These are phyloP conservation scores for Colletotrichum sp. DNA, from an alignment of 2,329 filamentous ascomycete genomes.

Conservation along the genomic window DNA sequence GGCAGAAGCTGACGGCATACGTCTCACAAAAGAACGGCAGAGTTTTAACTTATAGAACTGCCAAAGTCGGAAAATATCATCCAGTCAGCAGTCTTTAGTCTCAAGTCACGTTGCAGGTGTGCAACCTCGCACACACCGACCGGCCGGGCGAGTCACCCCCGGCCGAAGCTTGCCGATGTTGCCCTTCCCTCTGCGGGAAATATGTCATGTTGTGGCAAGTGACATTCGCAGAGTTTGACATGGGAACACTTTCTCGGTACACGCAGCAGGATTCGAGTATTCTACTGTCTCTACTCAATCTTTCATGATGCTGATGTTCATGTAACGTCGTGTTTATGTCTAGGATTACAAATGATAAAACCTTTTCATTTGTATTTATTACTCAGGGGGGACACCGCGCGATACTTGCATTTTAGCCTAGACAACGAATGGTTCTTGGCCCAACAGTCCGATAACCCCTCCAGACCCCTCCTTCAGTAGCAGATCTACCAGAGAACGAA, in stretches of 20 bases:
- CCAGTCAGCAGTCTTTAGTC: neutral
- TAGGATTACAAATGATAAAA: neutral
- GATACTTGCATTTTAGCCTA: neutral
- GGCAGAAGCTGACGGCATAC: neutral
- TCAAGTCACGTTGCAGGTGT: neutral
- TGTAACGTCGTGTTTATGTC: neutral
- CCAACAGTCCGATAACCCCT: neutral
- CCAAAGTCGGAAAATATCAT: neutral
- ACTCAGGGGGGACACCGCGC: neutral
- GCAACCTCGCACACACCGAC: neutral
- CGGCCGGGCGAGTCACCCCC: neutral
- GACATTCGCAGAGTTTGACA: neutral
- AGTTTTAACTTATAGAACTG: neutral
- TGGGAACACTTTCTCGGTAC: neutral
- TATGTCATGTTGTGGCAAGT: neutral
- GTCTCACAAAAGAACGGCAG: neutral
- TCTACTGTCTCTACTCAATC: neutral
- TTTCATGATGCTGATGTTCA: neutral
- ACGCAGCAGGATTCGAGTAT: neutral
- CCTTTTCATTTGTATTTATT: neutral
- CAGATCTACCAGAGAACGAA: neutral
- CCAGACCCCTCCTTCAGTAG: neutral
- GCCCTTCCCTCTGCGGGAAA: neutral
- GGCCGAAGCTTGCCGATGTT: neutral
- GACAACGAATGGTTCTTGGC: neutral